These are phyloP conservation scores for Fallopia convolvulus DNA, from an alignment of 148 eudicot species.

Conservation along the genomic window DNA sequence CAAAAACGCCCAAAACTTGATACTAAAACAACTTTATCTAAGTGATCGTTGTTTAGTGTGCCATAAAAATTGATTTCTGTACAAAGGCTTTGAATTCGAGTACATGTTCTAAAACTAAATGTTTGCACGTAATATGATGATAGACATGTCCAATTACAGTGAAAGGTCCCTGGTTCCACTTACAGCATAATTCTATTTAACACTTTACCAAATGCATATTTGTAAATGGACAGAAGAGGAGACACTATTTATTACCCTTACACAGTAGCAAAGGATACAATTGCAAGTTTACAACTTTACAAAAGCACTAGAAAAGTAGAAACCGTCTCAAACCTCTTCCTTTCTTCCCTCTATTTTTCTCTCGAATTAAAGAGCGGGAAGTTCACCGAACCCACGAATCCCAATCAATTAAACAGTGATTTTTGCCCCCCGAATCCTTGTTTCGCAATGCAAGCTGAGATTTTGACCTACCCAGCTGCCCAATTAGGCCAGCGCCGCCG, in stretches of 20 bases:
- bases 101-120: no score
- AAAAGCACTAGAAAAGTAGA: not conserved
- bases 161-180: not conserved
- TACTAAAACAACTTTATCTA: no score
- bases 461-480: slow-evolving; percentile 10
- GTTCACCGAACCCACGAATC: slow-evolving; percentile 13
- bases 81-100: no score
- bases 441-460: slow-evolving; percentile 12
- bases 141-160: not conserved
- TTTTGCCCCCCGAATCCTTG: not conserved
- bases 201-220: not conserved
- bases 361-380: slow-evolving; percentile 19
- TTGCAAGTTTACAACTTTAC: not conserved
- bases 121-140: not conserved
- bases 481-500: slow-evolving; percentile 4
- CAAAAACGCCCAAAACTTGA: no score
- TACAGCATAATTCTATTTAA: not conserved
- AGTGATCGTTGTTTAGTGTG: no score
- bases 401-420: not conserved
- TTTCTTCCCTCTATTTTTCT: slow-evolving; percentile 2
- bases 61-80: no score
- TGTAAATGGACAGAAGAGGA: not conserved
- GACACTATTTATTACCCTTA: not conserved
- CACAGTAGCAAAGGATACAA: not conserved
- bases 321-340: slow-evolving; percentile 2